phyloP scores from a whole-genome alignment of 768 basidiomycete genomes.

The Pilatotrama ljubarskyi region DNA sequence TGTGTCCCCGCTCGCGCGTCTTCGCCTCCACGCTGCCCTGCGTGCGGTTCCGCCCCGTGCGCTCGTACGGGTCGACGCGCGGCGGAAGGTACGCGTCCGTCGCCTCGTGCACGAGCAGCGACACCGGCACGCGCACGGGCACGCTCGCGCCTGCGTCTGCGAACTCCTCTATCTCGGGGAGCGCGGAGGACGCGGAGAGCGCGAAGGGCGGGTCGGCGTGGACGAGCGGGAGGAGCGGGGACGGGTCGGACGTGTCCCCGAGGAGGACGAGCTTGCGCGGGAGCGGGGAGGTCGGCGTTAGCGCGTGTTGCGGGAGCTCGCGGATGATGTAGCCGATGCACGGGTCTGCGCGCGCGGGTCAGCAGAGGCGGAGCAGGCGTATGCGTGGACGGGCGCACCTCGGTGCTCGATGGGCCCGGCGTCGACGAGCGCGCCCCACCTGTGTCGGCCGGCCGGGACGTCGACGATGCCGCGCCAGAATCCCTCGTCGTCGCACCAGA shows the following conservation, averaged over 20 bases:
- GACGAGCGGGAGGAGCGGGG: slow-evolving; percentile 54
- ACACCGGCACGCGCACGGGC: slow-evolving; percentile 30
- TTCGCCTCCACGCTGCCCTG: slow-evolving; percentile 42
- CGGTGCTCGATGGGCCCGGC: slow-evolving; percentile 79
- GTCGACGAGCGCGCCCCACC: slow-evolving; percentile 48
- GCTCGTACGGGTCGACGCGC: slow-evolving; percentile 50
- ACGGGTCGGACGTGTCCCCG: slow-evolving; percentile 75
- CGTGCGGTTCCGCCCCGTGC: slow-evolving; percentile 39
- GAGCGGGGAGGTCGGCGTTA: slow-evolving; percentile 15
- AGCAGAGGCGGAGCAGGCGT: neutral
- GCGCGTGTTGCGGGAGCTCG: slow-evolving; percentile 42
- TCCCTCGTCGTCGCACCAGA: slow-evolving; percentile 54
- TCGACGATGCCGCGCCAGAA: slow-evolving; percentile 62
- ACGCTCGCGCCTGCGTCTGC: slow-evolving; percentile 20
- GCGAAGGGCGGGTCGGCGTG: slow-evolving; percentile 12
- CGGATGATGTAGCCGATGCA: slow-evolving; percentile 79
- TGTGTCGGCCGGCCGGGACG: slow-evolving; percentile 33
- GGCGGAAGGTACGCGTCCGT: slow-evolving; percentile 72
- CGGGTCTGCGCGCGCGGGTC: slow-evolving; percentile 49
- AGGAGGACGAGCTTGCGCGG: slow-evolving; percentile 70
- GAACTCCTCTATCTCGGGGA: slow-evolving; percentile 37
- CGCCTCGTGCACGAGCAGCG: slow-evolving; percentile 84
- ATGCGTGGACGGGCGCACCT: slow-evolving; percentile 43
- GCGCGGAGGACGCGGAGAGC: neutral
- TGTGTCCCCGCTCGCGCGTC: slow-evolving; percentile 71